These are phyloP conservation scores for Jatropha multifida DNA, from an alignment of 441 rosid species.

Conservation along the genomic window DNA sequence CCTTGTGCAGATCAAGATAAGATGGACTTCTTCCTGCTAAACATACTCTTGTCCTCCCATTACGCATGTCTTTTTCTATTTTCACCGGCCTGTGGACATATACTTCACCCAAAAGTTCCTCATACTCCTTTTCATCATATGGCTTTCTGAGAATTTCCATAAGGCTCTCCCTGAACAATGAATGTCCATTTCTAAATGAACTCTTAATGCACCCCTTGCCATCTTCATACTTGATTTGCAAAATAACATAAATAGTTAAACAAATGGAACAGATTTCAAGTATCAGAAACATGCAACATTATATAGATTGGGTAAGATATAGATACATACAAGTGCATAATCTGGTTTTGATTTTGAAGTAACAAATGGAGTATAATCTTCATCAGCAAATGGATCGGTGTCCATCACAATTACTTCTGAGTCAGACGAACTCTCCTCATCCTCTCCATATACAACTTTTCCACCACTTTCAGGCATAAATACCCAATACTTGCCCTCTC, in stretches of 20 bases:
- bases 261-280: slow-evolving; percentile 16
- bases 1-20: slow-evolving; percentile 38
- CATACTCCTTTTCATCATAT: slow-evolving; percentile 38
- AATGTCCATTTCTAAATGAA: slow-evolving; percentile 6
- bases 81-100: slow-evolving; percentile 24
- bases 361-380: slow-evolving; percentile 35
- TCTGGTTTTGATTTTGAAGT: slow-evolving; percentile 22
- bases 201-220: neutral
- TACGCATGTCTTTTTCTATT: slow-evolving; percentile 32
- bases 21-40: slow-evolving; percentile 29
- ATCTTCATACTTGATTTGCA: slow-evolving; percentile 26
- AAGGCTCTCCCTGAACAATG: slow-evolving; percentile 43
- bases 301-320: slow-evolving; percentile 9
- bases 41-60: slow-evolving; percentile 31
- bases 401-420: slow-evolving; percentile 53
- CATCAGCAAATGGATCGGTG: slow-evolving; percentile 31
- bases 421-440: slow-evolving; percentile 36
- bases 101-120: slow-evolving; percentile 26
- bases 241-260: slow-evolving; percentile 4
- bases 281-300: neutral
- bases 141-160: slow-evolving; percentile 43
- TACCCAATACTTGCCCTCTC: slow-evolving; percentile 24
- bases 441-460: slow-evolving; percentile 32
- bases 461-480: slow-evolving; percentile 17
- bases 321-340: slow-evolving; percentile 29